Percentiles rank a stretch among this genome's conserved stretches.
Evolutionary conservation across 352 stramenopile genomes (phyloP).

Genomic region (Phytophthora capsici): DNA sequence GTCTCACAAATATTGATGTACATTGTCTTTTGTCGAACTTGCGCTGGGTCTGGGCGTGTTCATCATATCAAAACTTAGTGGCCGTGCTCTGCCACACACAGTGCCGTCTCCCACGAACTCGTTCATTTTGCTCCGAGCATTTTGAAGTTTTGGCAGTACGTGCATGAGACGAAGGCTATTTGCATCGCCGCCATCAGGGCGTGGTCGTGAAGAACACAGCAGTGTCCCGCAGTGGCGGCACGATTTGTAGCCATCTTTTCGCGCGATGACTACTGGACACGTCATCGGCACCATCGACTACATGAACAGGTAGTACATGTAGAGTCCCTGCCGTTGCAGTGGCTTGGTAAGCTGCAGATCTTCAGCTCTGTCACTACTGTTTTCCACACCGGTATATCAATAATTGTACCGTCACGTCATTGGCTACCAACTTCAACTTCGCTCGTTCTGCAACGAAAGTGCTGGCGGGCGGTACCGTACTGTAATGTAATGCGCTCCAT

Average conservation of each 20-base stretch:
- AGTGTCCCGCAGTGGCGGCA: background rate
- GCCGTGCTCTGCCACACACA: constrained; percentile 17
- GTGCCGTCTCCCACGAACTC: background rate
- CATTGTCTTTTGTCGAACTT: background rate
- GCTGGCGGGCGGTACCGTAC: background rate
- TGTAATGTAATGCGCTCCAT: too few species aligned
- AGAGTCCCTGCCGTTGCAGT: background rate
- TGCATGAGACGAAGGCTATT: constrained; percentile 11
- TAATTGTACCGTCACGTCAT: constrained; percentile 22
- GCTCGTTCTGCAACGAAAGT: constrained; percentile 6
- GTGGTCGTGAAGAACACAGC: constrained; percentile 7
- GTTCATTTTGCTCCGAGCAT: constrained; percentile 2
- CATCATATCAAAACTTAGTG: constrained; percentile 27
- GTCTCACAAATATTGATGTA: constrained; percentile 2
- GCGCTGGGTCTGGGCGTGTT: constrained; percentile 7
- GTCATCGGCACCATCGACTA: too few species aligned
- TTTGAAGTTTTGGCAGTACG: constrained; percentile 7
- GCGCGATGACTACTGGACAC: background rate
- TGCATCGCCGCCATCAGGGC: constrained; percentile 15
- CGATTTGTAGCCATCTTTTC: constrained; percentile 1
- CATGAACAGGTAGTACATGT: too few species aligned
- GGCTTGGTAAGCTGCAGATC: background rate
- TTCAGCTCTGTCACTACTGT: background rate
- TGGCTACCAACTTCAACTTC: constrained; percentile 33
- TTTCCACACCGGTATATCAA: constrained; percentile 13